phyloP scores from a whole-genome alignment of 2,329 filamentous ascomycete species.

The Claviceps pusilla region DNA sequence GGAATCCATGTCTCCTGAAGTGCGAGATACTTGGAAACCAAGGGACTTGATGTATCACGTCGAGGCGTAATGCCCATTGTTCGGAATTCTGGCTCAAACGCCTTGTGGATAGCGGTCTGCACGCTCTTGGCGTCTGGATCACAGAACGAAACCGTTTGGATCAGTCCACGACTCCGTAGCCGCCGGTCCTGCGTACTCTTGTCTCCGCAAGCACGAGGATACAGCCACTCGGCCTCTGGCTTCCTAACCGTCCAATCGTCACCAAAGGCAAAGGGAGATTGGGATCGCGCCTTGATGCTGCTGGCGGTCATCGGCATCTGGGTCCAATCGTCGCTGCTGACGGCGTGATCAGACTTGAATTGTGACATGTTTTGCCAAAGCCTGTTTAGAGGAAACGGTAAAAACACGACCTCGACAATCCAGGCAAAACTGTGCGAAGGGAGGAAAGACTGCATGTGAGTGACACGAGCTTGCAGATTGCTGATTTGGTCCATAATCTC shows the following conservation, averaged over 20 bases:
- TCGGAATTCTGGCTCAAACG: constrained; percentile 44
- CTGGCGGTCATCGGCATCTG: constrained; percentile 35
- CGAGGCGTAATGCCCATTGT: constrained; percentile 25
- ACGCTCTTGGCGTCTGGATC: constrained; percentile 54
- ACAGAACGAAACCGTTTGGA: constrained; percentile 47
- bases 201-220: constrained; percentile 52
- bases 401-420: constrained; percentile 61
- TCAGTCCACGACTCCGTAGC: constrained; percentile 59
- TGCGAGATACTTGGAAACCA: constrained; percentile 36
- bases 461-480: constrained; percentile 33
- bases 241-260: constrained; percentile 34
- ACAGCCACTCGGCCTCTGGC: constrained; percentile 42
- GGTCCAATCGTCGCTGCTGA: constrained; percentile 37
- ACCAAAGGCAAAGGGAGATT: constrained; percentile 28
- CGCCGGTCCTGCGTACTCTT: constrained; percentile 50
- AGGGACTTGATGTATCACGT: constrained; percentile 13
- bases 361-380: constrained; percentile 38
- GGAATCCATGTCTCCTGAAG: constrained; percentile 59
- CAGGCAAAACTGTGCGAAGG: constrained; percentile 52
- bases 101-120: constrained; percentile 43
- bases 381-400: constrained; percentile 50
- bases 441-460: constrained; percentile 42
- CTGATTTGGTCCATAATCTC: constrained; percentile 37
- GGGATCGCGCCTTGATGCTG: constrained; percentile 28
- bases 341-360: constrained; percentile 25